Conservation (phyloP, 768 basidiomycete genomes). For the Coprinopsis sp. region DNA sequence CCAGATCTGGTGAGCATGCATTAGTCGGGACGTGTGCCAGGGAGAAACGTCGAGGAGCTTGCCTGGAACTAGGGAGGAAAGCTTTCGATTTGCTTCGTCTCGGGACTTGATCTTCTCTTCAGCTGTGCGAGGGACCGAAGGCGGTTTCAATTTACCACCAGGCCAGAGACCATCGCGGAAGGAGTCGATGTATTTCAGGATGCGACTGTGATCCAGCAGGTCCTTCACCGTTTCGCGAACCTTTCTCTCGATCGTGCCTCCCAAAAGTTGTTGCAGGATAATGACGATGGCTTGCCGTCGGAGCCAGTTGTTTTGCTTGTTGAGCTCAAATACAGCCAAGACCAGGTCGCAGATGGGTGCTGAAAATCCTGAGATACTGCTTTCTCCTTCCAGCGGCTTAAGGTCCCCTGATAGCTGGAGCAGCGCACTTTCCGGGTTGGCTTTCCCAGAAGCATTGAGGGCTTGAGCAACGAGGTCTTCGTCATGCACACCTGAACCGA, state of each 20-base stretch:
- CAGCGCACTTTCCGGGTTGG: conserved; percentile 61
- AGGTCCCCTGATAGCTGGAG: conserved; percentile 73
- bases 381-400: conserved; percentile 82
- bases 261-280: conserved; percentile 92
- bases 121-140: conserved; percentile 59
- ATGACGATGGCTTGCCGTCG: conserved; percentile 93
- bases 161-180: conserved; percentile 84
- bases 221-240: conserved; percentile 72
- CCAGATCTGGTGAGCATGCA: conserved; percentile 59
- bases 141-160: conserved; percentile 65
- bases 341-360: conserved; percentile 92
- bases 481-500: conserved; percentile 71
- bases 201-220: conserved; percentile 61
- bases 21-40: neutral
- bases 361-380: conserved; percentile 84
- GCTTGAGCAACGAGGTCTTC: conserved; percentile 84
- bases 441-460: conserved; percentile 63
- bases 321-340: conserved; percentile 89
- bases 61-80: conserved; percentile 92
- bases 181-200: conserved; percentile 59
- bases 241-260: conserved; percentile 94
- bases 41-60: conserved; percentile 8
- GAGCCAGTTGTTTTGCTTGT: conserved; percentile 96
- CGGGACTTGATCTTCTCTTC: conserved; percentile 79
- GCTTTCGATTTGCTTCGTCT: conserved; percentile 85